Evolutionary conservation across 768 basidiomycete species (phyloP).

Genomic region (Floccularia luteovirens): DNA sequence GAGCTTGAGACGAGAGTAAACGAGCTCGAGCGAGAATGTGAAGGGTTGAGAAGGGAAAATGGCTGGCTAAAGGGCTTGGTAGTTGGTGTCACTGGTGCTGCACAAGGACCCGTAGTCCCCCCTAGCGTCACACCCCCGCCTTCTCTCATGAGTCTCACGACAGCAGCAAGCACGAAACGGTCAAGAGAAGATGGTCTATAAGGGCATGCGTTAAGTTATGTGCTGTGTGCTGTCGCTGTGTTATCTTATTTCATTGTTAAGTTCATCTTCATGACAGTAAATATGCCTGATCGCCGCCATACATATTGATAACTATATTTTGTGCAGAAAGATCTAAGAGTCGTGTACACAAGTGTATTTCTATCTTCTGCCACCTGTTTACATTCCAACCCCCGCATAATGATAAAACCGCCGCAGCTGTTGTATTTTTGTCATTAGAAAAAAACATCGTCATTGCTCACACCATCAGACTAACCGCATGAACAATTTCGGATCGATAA

Average conservation of each 20-base stretch:
- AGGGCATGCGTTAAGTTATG: too few species aligned
- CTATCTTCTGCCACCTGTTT: too few species aligned
- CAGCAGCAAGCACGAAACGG: constrained; percentile 20
- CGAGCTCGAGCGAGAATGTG: constrained; percentile 88
- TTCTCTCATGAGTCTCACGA: constrained; percentile 7
- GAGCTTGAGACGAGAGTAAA: constrained; percentile 74
- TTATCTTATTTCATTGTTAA: background rate
- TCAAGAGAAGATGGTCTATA: constrained; percentile 25
- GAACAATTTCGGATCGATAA: too few species aligned
- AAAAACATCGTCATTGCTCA: too few species aligned
- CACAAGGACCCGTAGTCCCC: constrained; percentile 26
- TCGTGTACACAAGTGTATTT: background rate
- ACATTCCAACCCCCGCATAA: too few species aligned
- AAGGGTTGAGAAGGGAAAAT: constrained; percentile 81
- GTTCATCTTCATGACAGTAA: background rate
- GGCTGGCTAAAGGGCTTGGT: constrained; percentile 90
- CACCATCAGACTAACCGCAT: too few species aligned
- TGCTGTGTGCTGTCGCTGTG: background rate
- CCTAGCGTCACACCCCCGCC: constrained; percentile 13
- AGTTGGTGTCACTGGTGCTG: constrained; percentile 78
- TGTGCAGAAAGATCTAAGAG: background rate
- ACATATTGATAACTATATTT: too few species aligned
- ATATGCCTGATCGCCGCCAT: background rate
- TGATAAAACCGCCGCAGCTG: too few species aligned
- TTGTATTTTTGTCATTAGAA: too few species aligned